phyloP scores from a whole-genome alignment of 163 green algal species.

The Chlamydomonas reinhardtii region DNA sequence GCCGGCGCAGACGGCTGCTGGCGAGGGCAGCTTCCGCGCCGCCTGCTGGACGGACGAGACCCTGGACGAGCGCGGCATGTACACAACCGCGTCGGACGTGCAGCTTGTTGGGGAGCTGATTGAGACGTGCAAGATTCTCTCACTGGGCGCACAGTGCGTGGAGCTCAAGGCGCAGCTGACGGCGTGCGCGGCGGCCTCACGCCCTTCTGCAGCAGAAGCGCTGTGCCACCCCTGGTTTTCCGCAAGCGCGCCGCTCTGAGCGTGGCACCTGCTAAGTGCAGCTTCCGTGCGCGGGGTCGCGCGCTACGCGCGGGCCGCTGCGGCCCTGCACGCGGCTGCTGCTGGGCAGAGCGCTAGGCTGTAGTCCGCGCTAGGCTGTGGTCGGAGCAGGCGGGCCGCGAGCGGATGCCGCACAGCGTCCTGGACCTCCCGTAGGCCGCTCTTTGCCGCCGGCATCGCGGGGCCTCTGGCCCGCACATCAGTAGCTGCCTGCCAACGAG shows the following conservation, averaged over 20 bases:
- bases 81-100: slow-evolving; percentile 26
- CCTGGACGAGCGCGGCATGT: slow-evolving; percentile 30
- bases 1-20: slow-evolving; percentile 22
- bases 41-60: slow-evolving; percentile 21
- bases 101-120: slow-evolving; percentile 29
- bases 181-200: slow-evolving; percentile 19
- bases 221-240: slow-evolving; percentile 25
- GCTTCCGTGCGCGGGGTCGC: too few relatives aligned
- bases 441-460: too few relatives aligned
- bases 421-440: too few relatives aligned
- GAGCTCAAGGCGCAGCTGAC: slow-evolving; percentile 32
- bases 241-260: slow-evolving; percentile 1
- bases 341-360: too few relatives aligned
- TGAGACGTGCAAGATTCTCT: slow-evolving; percentile 6
- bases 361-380: too few relatives aligned
- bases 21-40: slow-evolving; percentile 19
- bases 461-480: too few relatives aligned
- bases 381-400: too few relatives aligned
- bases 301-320: too few relatives aligned
- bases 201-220: slow-evolving; percentile 14
- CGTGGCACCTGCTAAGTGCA: background rate
- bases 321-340: too few relatives aligned
- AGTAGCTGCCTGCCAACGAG: slow-evolving; percentile 13
- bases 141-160: slow-evolving; percentile 15
- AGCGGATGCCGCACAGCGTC: too few relatives aligned